Base-by-base conservation (phyloP, 2,329 filamentous ascomycete genomes). In the Epichloe sp. region DNA sequence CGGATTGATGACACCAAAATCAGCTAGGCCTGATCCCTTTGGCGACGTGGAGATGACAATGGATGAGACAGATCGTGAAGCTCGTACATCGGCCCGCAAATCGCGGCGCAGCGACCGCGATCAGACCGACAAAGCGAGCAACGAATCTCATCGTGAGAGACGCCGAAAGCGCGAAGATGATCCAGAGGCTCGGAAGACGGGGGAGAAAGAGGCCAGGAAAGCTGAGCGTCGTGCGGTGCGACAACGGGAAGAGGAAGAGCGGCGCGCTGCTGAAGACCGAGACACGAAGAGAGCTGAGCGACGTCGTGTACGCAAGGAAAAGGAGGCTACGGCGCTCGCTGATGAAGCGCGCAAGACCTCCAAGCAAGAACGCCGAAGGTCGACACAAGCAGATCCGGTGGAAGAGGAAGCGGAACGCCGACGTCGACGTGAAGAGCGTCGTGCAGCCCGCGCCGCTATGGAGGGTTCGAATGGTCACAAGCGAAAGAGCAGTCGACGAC, bases 21-120 rank as follows among this genome's bases (percentile, higher is more conserved):
- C 71, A 12, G 71, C 56, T 43, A 65, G 68, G 57, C 66, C 72
- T 4, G 79, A 77, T 40, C 70, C 67, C 7, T 75, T 73, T 52
- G 68, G 64, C 41, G 78, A 79, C 40, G 74, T 64, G 14, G 75
- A 75, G 31, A 67, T 63, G 10, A 64, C 68, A 6, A 68, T 71
- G 52, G 69, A 75, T 3, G 79, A 82, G 15, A 71, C 74, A 34
- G 79, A 83, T 12, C 70, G 74, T 26, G 83, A 86, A 62, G 79
- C 77, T 21, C 76, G 80, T 46, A 76, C 75, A 44, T 79, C 78
- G 34, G 80, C 80, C 52, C 79, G 83, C n/a, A 77, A 76, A 51
- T 75, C 79, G 1, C 76, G 72, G 48, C 76, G 75, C 15, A 73
- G 76, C 2, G 78, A 81, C 52, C 69, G 67, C 7, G 69, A 71